phyloP scores from a whole-genome alignment of 2,329 filamentous ascomycete species.

The Alternaria longipes region DNA sequence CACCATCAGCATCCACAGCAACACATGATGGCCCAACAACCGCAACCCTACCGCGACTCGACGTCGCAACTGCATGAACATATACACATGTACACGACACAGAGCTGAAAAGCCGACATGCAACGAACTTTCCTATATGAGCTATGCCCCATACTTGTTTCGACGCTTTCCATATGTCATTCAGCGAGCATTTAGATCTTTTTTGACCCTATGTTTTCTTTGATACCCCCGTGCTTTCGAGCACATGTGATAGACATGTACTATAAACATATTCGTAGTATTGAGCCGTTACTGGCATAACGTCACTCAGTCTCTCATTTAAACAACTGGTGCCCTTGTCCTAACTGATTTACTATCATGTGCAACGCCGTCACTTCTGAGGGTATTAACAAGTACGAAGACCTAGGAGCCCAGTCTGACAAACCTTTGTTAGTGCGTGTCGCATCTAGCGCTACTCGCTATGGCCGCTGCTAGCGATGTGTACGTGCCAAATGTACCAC shows the following conservation, averaged over 20 bases:
- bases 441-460: background rate
- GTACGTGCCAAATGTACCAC: background rate
- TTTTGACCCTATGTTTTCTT: conserved; percentile 20
- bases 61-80: conserved; percentile 35
- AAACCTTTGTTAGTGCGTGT: background rate
- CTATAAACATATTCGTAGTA: conserved; percentile 15
- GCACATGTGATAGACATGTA: conserved; percentile 30
- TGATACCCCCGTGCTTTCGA: conserved; percentile 31
- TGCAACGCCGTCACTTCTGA: background rate
- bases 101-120: conserved; percentile 21
- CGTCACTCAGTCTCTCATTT: background rate
- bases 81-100: conserved; percentile 34
- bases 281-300: background rate
- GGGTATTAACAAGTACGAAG: background rate
- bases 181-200: conserved; percentile 30
- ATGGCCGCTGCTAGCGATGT: background rate
- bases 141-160: conserved; percentile 5
- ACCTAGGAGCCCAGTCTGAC: background rate
- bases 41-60: conserved; percentile 29
- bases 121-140: conserved; percentile 11
- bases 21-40: conserved; percentile 33
- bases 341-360: background rate
- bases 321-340: background rate
- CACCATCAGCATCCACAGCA: conserved; percentile 29
- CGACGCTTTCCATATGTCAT: conserved; percentile 6